Percentiles rank a stretch among this genome's conserved stretches.
Conservation (phyloP, 139 green algal genomes). For the Zygnema circumcarinatum region DNA sequence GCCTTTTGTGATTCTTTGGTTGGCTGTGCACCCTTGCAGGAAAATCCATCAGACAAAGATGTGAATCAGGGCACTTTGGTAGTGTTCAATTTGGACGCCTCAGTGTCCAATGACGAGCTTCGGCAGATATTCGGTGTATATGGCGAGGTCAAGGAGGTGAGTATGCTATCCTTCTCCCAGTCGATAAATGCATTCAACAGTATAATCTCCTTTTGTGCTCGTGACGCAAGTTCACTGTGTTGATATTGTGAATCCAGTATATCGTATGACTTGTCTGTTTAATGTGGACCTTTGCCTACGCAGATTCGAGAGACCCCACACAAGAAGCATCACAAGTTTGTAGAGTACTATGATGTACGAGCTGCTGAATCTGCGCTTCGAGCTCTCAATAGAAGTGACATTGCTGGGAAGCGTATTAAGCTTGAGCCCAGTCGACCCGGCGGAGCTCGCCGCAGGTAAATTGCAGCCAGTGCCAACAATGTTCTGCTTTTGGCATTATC, state of each 20-base stretch:
- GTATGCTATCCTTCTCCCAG: neutral
- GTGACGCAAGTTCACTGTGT: neutral
- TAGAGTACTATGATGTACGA: conserved; percentile 87
- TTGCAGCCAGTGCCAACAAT: neutral
- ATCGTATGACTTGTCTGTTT: too few relatives aligned
- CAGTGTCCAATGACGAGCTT: conserved; percentile 76
- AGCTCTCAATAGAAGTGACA: conserved; percentile 59
- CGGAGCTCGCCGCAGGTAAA: conserved; percentile 47
- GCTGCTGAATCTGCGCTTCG: conserved; percentile 47
- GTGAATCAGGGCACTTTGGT: conserved; percentile 80
- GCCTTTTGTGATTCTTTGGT: too few relatives aligned
- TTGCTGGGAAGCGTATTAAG: conserved; percentile 61
- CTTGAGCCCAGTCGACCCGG: conserved; percentile 58
- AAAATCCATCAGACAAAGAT: conserved; percentile 62
- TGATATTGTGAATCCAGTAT: too few relatives aligned
- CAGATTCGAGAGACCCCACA: conserved; percentile 67
- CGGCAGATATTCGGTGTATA: conserved; percentile 78
- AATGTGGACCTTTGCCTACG: neutral
- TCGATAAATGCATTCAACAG: neutral
- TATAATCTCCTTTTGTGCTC: neutral
- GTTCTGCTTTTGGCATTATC: neutral
- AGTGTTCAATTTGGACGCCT: conserved; percentile 81
- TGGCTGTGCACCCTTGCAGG: too few relatives aligned
- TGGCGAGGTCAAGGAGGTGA: conserved; percentile 80
- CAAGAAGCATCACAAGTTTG: conserved; percentile 76